Conservation (phyloP, 805 yeast genomes). For the Candida sithepensis region DNA sequence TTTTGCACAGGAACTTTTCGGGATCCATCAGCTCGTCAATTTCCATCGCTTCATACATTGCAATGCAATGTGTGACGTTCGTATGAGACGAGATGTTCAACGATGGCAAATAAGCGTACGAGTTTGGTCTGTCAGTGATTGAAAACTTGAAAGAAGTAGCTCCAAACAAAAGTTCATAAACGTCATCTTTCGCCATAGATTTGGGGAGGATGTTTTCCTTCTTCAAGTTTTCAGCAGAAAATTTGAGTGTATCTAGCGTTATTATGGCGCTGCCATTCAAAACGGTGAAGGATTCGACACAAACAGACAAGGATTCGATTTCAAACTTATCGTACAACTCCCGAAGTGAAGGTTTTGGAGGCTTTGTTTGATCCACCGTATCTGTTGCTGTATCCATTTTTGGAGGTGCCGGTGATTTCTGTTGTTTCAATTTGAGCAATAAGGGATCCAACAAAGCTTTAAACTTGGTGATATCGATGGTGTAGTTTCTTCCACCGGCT, state of each 20-base stretch:
- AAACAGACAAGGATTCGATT: conserved; percentile 4
- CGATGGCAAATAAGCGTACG: conserved; percentile 15
- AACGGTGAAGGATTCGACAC: conserved; percentile 7
- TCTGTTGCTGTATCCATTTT: too few species aligned
- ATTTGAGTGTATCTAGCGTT: conserved; percentile 8
- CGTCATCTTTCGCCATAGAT: conserved; percentile 2
- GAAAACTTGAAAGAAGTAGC: conserved; percentile 9
- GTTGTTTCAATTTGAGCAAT: not conserved
- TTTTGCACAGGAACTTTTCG: conserved; percentile 17
- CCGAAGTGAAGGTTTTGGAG: not conserved
- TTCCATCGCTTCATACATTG: conserved; percentile 6
- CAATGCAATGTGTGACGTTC: conserved; percentile 4
- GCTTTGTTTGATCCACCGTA: too few species aligned
- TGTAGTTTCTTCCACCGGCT: conserved; percentile 3
- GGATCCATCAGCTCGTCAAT: conserved; percentile 12
- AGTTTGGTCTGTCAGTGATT: not conserved
- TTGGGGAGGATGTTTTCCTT: conserved; percentile 2
- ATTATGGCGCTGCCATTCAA: not conserved
- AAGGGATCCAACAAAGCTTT: not conserved
- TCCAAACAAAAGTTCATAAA: conserved; percentile 10
- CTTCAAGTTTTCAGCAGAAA: conserved; percentile 8
- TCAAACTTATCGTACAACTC: conserved; percentile 5
- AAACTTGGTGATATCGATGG: conserved; percentile 3
- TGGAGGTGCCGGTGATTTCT: not conserved
- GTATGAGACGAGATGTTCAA: conserved; percentile 10